Conservation (phyloP, 2,329 filamentous ascomycete species). For the Pestalotiopsis sp. region DNA sequence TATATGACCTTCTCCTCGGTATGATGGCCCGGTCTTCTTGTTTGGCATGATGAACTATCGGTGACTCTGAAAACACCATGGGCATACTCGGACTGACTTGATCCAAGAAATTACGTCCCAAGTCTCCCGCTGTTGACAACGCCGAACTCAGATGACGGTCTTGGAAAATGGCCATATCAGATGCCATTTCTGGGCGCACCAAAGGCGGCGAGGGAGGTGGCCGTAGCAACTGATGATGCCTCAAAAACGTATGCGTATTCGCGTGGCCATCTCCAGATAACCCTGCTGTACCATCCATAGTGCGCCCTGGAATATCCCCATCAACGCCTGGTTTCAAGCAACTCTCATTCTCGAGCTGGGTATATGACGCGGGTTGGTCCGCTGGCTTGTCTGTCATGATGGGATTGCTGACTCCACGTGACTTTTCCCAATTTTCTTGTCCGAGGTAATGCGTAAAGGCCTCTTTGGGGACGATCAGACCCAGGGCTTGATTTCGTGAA, state of each 20-base stretch:
- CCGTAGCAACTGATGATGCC: slow-evolving; percentile 36
- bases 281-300: slow-evolving; percentile 17
- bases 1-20: slow-evolving; percentile 46
- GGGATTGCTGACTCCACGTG: slow-evolving; percentile 33
- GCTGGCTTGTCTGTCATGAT: slow-evolving; percentile 28
- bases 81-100: slow-evolving; percentile 54
- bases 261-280: slow-evolving; percentile 16
- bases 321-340: slow-evolving; percentile 14
- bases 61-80: slow-evolving; percentile 33
- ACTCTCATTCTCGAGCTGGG: slow-evolving; percentile 16
- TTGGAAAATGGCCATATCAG: slow-evolving; percentile 45
- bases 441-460: slow-evolving; percentile 17
- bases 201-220: slow-evolving; percentile 51
- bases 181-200: slow-evolving; percentile 49
- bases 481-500: slow-evolving; percentile 14
- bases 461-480: slow-evolving; percentile 15
- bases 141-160: slow-evolving; percentile 37
- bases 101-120: slow-evolving; percentile 46
- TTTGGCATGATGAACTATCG: slow-evolving; percentile 22
- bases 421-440: slow-evolving; percentile 27
- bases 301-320: slow-evolving; percentile 12
- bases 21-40: slow-evolving; percentile 32
- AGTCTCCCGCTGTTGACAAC: slow-evolving; percentile 34
- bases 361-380: slow-evolving; percentile 23
- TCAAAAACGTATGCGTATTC: slow-evolving; percentile 29